A percentile compares a stretch with the other conserved stretches of the same genome.
Evolutionary conservation across 768 basidiomycete genomes (phyloP).

Genomic region (Phylloporus arenicola): DNA sequence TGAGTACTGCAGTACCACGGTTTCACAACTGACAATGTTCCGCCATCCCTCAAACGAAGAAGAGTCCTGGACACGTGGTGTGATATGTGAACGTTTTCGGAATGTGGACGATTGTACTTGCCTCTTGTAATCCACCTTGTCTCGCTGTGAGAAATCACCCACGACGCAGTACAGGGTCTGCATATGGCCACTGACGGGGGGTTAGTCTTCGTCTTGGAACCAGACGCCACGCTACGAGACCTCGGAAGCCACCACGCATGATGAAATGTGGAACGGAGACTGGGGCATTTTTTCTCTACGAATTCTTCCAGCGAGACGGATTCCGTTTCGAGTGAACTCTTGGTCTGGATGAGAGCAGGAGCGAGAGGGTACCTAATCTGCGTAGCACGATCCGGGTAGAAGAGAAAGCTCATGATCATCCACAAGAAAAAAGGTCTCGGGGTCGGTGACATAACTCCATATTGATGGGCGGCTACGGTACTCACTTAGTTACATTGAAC

Average conservation of each 20-base stretch:
- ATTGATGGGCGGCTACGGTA: not conserved
- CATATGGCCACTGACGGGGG: conserved; percentile 24
- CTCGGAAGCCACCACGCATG: conserved; percentile 33
- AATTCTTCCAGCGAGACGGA: conserved; percentile 25
- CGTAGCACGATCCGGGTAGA: conserved; percentile 11
- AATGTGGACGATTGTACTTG: conserved; percentile 1
- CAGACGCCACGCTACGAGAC: conserved; percentile 8
- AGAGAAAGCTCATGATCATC: conserved; percentile 18
- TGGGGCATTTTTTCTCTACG: conserved; percentile 29
- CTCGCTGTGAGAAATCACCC: conserved; percentile 29
- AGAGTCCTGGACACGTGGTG: conserved; percentile 15
- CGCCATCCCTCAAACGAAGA: conserved; percentile 28
- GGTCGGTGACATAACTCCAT: conserved; percentile 3
- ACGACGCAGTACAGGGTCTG: conserved; percentile 30
- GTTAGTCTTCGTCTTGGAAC: conserved; percentile 12
- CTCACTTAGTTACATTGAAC: no score
- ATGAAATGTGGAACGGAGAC: conserved; percentile 22
- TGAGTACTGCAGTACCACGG: not conserved
- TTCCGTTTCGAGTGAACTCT: conserved; percentile 4
- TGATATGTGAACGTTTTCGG: conserved; percentile 8
- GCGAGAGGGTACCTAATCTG: conserved; percentile 18
- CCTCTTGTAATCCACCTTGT: conserved; percentile 30
- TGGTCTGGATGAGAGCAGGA: conserved; percentile 19
- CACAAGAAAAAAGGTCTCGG: conserved; percentile 3
- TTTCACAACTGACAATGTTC: conserved; percentile 27